Evolutionary conservation across 345 rosid species (phyloP).

Genomic region (Turritis glabra): DNA sequence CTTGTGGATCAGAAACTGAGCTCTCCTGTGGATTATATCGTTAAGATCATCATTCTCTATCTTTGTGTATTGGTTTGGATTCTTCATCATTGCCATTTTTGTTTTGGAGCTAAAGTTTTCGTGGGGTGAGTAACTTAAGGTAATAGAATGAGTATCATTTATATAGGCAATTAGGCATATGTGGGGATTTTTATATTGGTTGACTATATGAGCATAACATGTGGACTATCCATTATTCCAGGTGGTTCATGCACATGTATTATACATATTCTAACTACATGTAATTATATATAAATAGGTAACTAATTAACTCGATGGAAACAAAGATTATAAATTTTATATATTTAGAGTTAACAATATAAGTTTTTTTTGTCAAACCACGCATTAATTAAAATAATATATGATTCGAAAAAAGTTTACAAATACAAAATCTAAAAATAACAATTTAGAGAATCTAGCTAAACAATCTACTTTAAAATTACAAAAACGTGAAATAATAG

Average conservation of each 20-base stretch:
- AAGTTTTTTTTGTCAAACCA: too few species aligned
- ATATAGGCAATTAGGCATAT: slow-evolving; percentile 8
- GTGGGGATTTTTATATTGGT: slow-evolving; percentile 25
- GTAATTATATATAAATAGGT: background rate
- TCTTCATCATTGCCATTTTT: slow-evolving; percentile 42
- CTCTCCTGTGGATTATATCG: slow-evolving; percentile 54
- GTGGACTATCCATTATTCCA: slow-evolving; percentile 27
- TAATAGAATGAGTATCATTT: slow-evolving; percentile 7
- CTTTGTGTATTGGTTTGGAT: slow-evolving; percentile 51
- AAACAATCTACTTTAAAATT: too few species aligned
- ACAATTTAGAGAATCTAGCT: too few species aligned
- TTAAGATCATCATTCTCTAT: slow-evolving; percentile 63
- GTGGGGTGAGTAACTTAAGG: background rate
- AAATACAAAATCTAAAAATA: too few species aligned
- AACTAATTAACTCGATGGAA: background rate
- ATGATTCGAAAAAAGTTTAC: too few species aligned
- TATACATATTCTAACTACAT: too few species aligned
- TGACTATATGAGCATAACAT: slow-evolving; percentile 25
- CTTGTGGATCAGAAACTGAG: slow-evolving; percentile 80
- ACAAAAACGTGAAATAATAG: too few species aligned
- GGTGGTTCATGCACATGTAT: slow-evolving; percentile 28
- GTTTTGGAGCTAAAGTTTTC: background rate
- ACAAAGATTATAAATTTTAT: too few species aligned
- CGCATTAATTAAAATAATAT: too few species aligned
- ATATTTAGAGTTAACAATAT: too few species aligned